Evolutionary conservation across 139 green algal species (phyloP).

Genomic region (Tetradesmus lagerheimii): DNA sequence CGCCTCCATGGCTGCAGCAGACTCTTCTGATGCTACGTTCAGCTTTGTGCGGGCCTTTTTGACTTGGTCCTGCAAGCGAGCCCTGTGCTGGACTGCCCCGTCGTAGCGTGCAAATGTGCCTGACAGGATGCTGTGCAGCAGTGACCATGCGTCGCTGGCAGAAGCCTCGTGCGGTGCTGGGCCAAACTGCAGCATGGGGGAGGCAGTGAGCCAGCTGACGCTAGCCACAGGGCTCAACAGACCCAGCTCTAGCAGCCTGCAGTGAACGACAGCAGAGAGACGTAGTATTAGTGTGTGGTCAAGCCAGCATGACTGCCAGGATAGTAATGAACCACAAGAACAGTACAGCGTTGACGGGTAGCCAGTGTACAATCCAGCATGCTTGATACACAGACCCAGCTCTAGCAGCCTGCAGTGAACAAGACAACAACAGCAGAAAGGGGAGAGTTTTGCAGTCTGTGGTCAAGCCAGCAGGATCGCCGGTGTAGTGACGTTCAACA

Average conservation of each 20-base stretch:
- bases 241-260: constrained; percentile 38
- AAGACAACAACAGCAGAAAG: too few relatives aligned
- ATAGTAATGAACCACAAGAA: too few relatives aligned
- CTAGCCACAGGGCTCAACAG: constrained; percentile 3
- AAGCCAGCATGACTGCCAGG: too few relatives aligned
- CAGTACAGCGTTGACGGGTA: too few relatives aligned
- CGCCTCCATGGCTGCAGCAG: constrained; percentile 13
- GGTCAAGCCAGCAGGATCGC: too few relatives aligned
- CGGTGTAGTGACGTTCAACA: too few relatives aligned
- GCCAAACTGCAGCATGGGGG: not conserved
- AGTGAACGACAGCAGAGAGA: not conserved
- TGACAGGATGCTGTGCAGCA: not conserved
- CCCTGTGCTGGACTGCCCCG: not conserved
- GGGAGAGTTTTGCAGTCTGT: too few relatives aligned
- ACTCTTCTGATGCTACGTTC: constrained; percentile 22
- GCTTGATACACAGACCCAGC: too few relatives aligned
- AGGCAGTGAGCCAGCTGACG: constrained; percentile 2
- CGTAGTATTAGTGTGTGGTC: too few relatives aligned
- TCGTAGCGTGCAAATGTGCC: constrained; percentile 5
- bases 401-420: too few relatives aligned
- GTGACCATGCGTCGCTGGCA: constrained; percentile 6
- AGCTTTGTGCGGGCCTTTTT: not conserved
- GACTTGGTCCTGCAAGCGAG: not conserved
- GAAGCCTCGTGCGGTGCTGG: constrained; percentile 30
- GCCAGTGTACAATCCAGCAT: too few relatives aligned